These are phyloP conservation scores for Pseudonitzschia pungens DNA, from an alignment of 108 stramenopile genomes.

Conservation along the genomic window DNA sequence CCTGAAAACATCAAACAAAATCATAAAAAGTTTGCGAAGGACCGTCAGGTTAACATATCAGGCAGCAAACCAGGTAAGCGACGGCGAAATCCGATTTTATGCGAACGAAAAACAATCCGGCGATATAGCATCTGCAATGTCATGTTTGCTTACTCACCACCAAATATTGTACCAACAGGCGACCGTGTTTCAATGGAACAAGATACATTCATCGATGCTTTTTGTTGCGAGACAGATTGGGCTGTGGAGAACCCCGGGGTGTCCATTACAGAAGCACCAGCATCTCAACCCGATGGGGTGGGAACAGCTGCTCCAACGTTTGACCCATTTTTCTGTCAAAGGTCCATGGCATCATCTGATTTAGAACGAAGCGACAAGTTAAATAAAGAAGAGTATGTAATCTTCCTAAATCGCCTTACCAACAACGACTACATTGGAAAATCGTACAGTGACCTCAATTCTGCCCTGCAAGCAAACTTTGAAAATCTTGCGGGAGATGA, in stretches of 20 bases:
- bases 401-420: conserved; percentile 40
- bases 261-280: neutral
- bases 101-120: neutral
- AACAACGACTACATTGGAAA: conserved; percentile 13
- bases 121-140: neutral
- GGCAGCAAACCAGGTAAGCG: conserved; percentile 27
- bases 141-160: neutral
- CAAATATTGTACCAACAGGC: neutral
- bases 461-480: conserved; percentile 33
- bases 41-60: conserved; percentile 32
- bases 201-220: conserved; percentile 20
- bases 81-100: neutral
- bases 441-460: conserved; percentile 21
- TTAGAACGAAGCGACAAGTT: conserved; percentile 25
- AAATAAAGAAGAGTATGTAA: conserved; percentile 38
- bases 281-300: neutral
- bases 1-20: conserved; percentile 31
- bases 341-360: conserved; percentile 35
- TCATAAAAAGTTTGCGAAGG: conserved; percentile 23
- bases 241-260: conserved; percentile 25
- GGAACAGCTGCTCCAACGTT: conserved; percentile 22
- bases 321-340: conserved; percentile 22
- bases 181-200: conserved; percentile 17
- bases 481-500: conserved; percentile 24
- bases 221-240: conserved; percentile 37